These are phyloP conservation scores for Saturnispora mendoncae DNA, from an alignment of 805 yeast species.

Conservation along the genomic window DNA sequence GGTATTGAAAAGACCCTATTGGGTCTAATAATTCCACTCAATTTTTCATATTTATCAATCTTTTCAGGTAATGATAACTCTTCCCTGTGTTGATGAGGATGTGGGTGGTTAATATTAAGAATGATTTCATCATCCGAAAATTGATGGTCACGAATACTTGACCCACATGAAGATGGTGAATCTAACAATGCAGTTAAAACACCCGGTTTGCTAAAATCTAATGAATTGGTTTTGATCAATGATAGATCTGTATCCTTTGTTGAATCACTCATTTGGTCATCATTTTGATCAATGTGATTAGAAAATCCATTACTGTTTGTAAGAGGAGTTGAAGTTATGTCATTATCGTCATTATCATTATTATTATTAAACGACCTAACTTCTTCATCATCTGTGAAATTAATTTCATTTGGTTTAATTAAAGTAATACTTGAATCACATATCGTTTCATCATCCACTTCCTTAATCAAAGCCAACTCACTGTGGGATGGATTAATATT, in stretches of 20 bases:
- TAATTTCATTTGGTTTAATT: not conserved
- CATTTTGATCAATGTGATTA: no score
- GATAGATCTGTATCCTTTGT: not conserved
- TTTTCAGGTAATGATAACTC: conserved; percentile 19
- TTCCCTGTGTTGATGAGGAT: not conserved
- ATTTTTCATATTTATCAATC: conserved; percentile 24
- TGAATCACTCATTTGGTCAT: not conserved
- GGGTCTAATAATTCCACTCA: conserved; percentile 20
- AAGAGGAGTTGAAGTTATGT: not conserved
- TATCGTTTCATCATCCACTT: conserved; percentile 10
- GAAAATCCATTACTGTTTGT: no score
- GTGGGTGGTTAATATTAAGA: not conserved
- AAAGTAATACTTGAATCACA: not conserved
- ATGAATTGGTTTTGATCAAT: not conserved
- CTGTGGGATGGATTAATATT: not conserved
- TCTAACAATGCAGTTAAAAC: conserved; percentile 13
- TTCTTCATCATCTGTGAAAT: not conserved
- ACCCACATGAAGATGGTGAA: conserved; percentile 13
- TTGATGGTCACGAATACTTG: not conserved
- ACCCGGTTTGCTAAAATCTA: conserved; percentile 11
- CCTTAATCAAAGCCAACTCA: conserved; percentile 11
- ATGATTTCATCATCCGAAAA: conserved; percentile 1
- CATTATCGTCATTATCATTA: not conserved
- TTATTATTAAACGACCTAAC: no score
- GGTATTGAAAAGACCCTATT: conserved; percentile 11